phyloP scores from a whole-genome alignment of 2,329 filamentous ascomycete genomes.

The Nakataea oryzae region DNA sequence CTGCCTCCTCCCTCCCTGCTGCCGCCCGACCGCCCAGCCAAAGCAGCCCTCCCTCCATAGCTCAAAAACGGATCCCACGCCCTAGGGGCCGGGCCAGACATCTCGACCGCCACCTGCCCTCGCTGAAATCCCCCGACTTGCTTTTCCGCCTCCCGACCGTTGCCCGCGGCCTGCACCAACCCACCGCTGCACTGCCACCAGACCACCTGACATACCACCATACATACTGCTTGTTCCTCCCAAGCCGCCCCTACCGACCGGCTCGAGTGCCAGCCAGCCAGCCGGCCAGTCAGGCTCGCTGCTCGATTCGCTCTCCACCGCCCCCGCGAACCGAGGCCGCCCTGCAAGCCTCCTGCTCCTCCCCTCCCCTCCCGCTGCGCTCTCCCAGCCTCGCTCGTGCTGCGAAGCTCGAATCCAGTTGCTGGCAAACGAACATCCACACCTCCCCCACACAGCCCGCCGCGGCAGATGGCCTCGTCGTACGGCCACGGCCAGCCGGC shows the following conservation, averaged over 20 bases:
- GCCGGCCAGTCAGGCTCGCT: neutral
- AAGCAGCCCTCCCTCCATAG: neutral
- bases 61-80: neutral
- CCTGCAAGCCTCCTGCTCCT: neutral
- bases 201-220: neutral
- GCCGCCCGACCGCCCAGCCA: neutral
- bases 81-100: conserved; percentile 3
- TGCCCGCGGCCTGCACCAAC: no score
- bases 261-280: neutral
- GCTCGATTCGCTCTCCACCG: neutral
- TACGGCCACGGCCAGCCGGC: conserved; percentile 14
- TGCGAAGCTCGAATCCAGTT: neutral
- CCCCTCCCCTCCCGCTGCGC: no score
- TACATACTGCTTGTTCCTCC: neutral
- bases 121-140: neutral
- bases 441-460: neutral
- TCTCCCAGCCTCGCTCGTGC: no score
- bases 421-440: neutral
- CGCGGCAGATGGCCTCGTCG: neutral
- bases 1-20: neutral
- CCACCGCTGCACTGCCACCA: neutral
- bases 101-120: neutral
- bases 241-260: neutral
- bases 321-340: neutral
- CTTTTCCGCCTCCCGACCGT: neutral